Evolutionary conservation across 495 filamentous ascomycete genomes (phyloP).

Genomic region (Pyrenopolyporus hunteri): DNA sequence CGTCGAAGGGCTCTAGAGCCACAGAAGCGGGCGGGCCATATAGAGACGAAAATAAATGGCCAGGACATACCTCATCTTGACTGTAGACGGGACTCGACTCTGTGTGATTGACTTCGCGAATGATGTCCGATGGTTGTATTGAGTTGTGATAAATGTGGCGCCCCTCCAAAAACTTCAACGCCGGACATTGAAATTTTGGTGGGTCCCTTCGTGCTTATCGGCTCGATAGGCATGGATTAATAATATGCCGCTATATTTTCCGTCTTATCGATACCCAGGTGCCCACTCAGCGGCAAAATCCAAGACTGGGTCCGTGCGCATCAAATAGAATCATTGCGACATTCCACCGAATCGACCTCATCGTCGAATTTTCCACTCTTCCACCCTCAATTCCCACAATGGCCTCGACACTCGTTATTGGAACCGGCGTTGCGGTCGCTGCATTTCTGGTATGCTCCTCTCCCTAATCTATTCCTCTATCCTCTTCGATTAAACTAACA

Average conservation of each 20-base stretch:
- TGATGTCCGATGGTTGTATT: constrained; percentile 7
- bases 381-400: constrained; percentile 53
- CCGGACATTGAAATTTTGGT: constrained; percentile 22
- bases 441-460: constrained; percentile 71
- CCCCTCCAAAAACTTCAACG: constrained; percentile 34
- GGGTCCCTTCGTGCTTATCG: constrained; percentile 15
- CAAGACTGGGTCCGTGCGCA: constrained; percentile 18
- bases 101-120: neutral
- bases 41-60: neutral
- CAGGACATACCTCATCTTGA: constrained; percentile 50
- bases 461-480: neutral
- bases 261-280: constrained; percentile 19
- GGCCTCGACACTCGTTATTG: constrained; percentile 76
- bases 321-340: constrained; percentile 16
- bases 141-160: constrained; percentile 14
- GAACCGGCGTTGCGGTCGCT: constrained; percentile 74
- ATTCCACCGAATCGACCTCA: constrained; percentile 18
- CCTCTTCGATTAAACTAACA: neutral
- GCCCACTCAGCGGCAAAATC: neutral
- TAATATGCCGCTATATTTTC: neutral
- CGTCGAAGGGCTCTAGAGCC: neutral
- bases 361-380: constrained; percentile 4
- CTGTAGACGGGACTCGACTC: constrained; percentile 12
- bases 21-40: neutral
- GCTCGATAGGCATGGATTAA: constrained; percentile 41